Evolutionary conservation across 2,329 filamentous ascomycete species (phyloP), one percentile per base, ranked within the genome.

Genomic region (Pseudocercospora crystallina): DNA sequence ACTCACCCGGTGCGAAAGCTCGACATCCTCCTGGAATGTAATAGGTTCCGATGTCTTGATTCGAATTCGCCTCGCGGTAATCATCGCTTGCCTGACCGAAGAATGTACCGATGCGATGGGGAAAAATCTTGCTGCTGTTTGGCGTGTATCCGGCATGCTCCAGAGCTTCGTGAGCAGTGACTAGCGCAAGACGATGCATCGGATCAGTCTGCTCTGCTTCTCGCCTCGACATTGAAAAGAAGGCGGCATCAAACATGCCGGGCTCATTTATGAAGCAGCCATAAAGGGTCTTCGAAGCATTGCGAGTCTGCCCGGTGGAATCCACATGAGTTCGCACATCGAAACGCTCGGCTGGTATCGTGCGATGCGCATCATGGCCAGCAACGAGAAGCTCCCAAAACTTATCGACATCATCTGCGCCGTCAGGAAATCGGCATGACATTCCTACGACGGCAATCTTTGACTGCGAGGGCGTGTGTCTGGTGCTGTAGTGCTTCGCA

Each of bases 221-320:
- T 15, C 60, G 43, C 11, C 64, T 66, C 9, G 60, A 64, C 60
- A 74, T 72, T 38, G 71, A 67, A 61, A 75, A 75, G 49, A 74
- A 72, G 0, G 57, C 56, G 2, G 66, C 54, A 54, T 75, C 72
- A 46, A 75, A 75, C 1, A 63, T 29, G 0, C 65, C 71, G 0
- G 72, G 68, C 3, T 67, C 41, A 11, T 71, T 61, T n/a, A 74
- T 61, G 29, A 68, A 74, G 43, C 65, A 70, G 2, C 72, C 71
- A 41, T 66, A 71, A 5, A 52, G 60, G 0, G 64, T 67, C 3
- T 39, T 49, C 31, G 50, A 71, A 26, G 36, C 49, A 42, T 60
- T 60, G 31, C 37, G 15, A n/a, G 36, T 30, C 31, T 53, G 52
- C 8, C 55, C 55, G 11, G 47, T 49, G 0, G 51, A 33, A 36